A percentile compares a stretch with the other conserved stretches of the same genome.
These are phyloP conservation scores for Trametes cingulata DNA, from an alignment of 768 basidiomycete genomes.

Conservation along the genomic window DNA sequence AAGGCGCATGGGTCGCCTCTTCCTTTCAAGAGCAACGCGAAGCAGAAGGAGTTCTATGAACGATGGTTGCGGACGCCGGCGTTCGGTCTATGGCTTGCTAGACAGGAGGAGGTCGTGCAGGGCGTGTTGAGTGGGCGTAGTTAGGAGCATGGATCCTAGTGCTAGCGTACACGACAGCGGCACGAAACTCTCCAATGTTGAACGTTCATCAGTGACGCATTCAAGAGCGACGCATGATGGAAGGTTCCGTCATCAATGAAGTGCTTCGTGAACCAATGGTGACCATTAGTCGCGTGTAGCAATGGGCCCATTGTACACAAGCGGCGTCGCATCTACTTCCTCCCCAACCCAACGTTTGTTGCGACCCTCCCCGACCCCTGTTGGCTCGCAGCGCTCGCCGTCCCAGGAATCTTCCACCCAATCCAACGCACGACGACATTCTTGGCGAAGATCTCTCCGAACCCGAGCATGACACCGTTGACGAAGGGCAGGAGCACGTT, in stretches of 20 bases:
- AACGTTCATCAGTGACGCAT: neutral
- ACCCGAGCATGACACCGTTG: constrained; percentile 96
- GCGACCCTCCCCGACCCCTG: constrained; percentile 14
- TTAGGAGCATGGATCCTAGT: neutral
- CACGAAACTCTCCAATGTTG: too few species aligned
- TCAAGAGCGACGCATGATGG: too few species aligned
- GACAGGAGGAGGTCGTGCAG: constrained; percentile 72
- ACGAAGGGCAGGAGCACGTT: constrained; percentile 87
- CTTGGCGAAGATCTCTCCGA: constrained; percentile 91
- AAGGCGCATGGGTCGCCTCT: constrained; percentile 68
- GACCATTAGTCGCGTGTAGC: constrained; percentile 7
- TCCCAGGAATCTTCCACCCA: constrained; percentile 39
- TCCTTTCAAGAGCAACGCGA: constrained; percentile 69
- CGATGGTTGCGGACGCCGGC: constrained; percentile 73
- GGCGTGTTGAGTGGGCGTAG: constrained; percentile 42
- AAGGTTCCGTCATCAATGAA: too few species aligned
- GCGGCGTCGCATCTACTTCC: constrained; percentile 1
- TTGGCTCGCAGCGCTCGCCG: constrained; percentile 21
- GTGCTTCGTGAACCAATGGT: neutral
- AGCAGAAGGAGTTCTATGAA: constrained; percentile 75
- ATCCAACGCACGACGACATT: constrained; percentile 62
- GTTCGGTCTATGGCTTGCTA: constrained; percentile 79
- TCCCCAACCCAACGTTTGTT: constrained; percentile 15
- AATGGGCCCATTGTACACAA: neutral
- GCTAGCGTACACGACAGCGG: neutral